Evolutionary conservation across 352 stramenopile species (phyloP), one percentile per base, ranked within the genome.

Genomic region (Globisporangium camurandrum): DNA sequence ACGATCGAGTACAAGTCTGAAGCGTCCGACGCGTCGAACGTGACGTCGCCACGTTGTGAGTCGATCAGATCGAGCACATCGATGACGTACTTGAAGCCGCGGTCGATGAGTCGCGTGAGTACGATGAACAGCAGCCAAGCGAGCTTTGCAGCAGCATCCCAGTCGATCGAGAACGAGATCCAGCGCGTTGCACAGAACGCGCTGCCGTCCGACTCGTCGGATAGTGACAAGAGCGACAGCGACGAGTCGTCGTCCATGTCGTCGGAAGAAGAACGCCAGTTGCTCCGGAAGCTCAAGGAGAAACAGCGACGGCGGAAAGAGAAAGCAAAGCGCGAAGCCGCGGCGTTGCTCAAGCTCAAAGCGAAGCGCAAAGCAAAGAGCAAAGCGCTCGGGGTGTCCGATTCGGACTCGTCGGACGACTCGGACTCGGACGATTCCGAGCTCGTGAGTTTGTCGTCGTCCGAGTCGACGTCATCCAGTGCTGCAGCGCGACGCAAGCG

Each of bases 131-230:
- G n/a, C n/a, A n/a, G n/a, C n/a, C n/a, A n/a, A n/a, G n/a, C n/a
- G n/a, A n/a, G n/a, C n/a, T n/a, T n/a, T n/a, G n/a, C n/a, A n/a
- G n/a, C n/a, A n/a, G n/a, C n/a, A n/a, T n/a, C n/a, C n/a, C n/a
- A n/a, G n/a, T n/a, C n/a, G n/a, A n/a, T n/a, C n/a, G n/a, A n/a
- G n/a, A 39, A 58, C 33, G 44, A 53, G n/a, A 56, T 64, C 37
- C 49, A 37, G 26, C 40, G 51, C 49, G 69, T 74, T 24, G 56
- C 64, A 12, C 55, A 72, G 8, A 64, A 79, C 16, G 66, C 66
- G 1, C 30, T 79, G 3, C 69, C 66, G 23, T 79, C 69, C 0
- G 66, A 76, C 33, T 61, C 58, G 16, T 64, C 57, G 11, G 46
- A 57, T 16, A 37, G 46, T 6, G 31, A 49, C 14, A 17, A 17